Base-by-base conservation (phyloP, 2,329 filamentous ascomycete species). In the Fusarium succisae region DNA sequence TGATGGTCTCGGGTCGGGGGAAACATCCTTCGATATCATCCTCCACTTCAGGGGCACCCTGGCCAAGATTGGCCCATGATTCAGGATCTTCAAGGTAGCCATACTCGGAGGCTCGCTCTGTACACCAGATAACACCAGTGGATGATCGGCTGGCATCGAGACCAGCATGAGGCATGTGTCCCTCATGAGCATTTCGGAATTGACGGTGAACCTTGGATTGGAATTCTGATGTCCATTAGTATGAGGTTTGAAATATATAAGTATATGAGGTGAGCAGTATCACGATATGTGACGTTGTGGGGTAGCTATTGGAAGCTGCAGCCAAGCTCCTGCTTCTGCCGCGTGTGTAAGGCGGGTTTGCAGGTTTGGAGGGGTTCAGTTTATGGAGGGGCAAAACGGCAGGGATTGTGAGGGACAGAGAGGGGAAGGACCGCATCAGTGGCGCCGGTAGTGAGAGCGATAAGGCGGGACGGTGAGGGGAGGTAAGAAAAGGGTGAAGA, bases 71-170 rank as follows among this genome's bases (percentile, higher is more conserved):
- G 67, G 96, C 95, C 96, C 96, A 98, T 73, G 87, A 84, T 5
- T 93, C 88, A 17, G 94, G 95, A 76, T 95, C 88, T 8, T 98
- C 95, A 57, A 91, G 86, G 85, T 93, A 98, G 77, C 96, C 96
- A 84, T 96, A 93, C 84, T 98, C 95, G 81, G 91, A 90, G 62
- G 95, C 95, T 77, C 94, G 92, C 84, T 96, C 93, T 7, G 92
- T 94, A 75, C 92, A 95, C 96, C 96, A 98, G 73, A 98, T 93
- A 8, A 98, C 96, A 83, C 96, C 96, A 20, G 96, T 98, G 22
- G 94, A 97, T 50, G 94, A 93, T 82, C 95, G 91, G 70, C 91
- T 93, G 62, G 94, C 93, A 80, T 98, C 95, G 75, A 98, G 92
- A 77, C 95, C 96, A 69, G 95, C 94, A 82, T 98, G 95, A 54